Percentiles rank a stretch among this genome's conserved stretches.
Conservation (phyloP, 2,329 filamentous ascomycete genomes). For the Thermochaetoides dissita region DNA sequence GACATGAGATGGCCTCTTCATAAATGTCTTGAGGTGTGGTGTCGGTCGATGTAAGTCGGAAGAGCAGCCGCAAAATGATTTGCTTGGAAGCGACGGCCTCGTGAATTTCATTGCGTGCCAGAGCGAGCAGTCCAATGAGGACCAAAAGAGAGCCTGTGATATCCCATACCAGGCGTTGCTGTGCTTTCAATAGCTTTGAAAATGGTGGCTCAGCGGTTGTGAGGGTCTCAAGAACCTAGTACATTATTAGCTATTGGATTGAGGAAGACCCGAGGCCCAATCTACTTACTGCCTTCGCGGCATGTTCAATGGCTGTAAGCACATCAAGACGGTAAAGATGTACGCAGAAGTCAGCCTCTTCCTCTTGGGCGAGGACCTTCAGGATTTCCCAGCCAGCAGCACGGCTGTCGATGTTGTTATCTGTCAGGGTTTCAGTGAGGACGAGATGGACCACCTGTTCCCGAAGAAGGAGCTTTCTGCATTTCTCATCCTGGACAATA, state of each 20-base stretch:
- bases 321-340: conserved; percentile 50
- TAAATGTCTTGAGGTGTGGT: conserved; percentile 27
- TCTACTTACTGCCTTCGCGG: conserved; percentile 34
- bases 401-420: conserved; percentile 47
- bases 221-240: conserved; percentile 30
- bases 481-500: conserved; percentile 46
- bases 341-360: conserved; percentile 53
- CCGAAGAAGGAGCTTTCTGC: conserved; percentile 49
- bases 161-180: conserved; percentile 39
- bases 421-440: conserved; percentile 50
- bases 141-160: conserved; percentile 40
- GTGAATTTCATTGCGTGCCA: conserved; percentile 47
- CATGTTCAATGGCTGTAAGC: conserved; percentile 45
- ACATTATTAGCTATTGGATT: conserved; percentile 2
- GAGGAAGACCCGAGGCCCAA: not conserved
- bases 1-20: conserved; percentile 37
- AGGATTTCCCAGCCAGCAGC: conserved; percentile 56
- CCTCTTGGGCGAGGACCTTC: conserved; percentile 44
- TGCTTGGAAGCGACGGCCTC: conserved; percentile 36
- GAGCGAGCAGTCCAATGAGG: conserved; percentile 39
- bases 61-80: conserved; percentile 38
- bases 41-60: conserved; percentile 32
- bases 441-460: conserved; percentile 52
- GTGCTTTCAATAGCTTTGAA: conserved; percentile 34
- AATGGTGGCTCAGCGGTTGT: conserved; percentile 27